Base-by-base conservation (phyloP, 345 rosid species). In the Balakata baccata region DNA sequence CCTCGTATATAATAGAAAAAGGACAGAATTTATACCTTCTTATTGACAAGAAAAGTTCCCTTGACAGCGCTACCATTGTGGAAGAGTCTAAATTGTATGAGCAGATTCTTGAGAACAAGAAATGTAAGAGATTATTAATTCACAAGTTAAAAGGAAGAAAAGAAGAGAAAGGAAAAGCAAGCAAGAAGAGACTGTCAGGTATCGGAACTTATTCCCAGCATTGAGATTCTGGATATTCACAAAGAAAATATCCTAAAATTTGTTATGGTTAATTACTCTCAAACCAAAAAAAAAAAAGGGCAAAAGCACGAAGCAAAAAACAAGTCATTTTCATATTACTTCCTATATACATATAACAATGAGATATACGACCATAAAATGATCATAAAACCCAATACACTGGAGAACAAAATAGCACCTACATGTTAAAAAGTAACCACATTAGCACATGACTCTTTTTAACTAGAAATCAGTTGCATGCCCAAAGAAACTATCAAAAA, bases 11-110 rank as follows among this genome's bases (percentile, higher is more conserved):
- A 25, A 18, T 18, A n/a, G 39, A 57, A 75, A 65, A 70, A 50
- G 12, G 25, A 57, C 56, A 68, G 22, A 79, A 56, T 13, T 0
- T 11, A 71, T 84, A 94, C 97, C 86, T 85, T 84, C 74, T 86
- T 89, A 69, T 92, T 80, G n/a, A 92, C 73, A 16, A 94, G 89
- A 20, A 92, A 61, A 66, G 93, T 90, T 70, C 98, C 98, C 77
- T 94, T 94, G 64, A 85, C 77, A 49, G 98, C 96, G 66, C 12
- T 34, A 64, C 97, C 98, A 41, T 85, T 74, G 78, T 83, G 34
- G 81, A 87, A 94, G 78, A 92, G 87, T 60, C 97, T 93, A 73
- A 81, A 85, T 73, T 92, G 97, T 70, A 94, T 84, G 77, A 94
- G 75, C 81, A 92, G 78, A 82, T 97, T 97, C 98, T 94, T 58